These are phyloP conservation scores for Orobanche coerulescens DNA, from an alignment of 257 asterid genomes.

Conservation along the genomic window DNA sequence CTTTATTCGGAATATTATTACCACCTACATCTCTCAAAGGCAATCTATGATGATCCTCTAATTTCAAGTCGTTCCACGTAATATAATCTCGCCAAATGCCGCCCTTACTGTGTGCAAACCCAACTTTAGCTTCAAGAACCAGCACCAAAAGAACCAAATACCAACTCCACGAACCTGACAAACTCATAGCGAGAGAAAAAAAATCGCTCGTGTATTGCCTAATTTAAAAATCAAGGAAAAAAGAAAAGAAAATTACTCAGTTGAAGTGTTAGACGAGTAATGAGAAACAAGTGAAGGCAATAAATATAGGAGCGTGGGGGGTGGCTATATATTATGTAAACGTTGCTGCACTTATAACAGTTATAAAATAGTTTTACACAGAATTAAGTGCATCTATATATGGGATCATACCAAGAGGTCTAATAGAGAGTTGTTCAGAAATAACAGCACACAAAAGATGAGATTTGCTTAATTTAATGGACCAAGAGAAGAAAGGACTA, in stretches of 20 bases:
- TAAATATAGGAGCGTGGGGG: conserved; percentile 35
- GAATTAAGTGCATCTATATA: too few relatives aligned
- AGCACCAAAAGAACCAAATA: conserved; percentile 19
- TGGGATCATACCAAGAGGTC: neutral
- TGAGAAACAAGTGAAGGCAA: conserved; percentile 26
- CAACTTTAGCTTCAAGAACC: neutral
- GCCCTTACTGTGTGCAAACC: neutral
- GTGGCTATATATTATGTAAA: neutral
- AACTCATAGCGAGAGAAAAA: conserved; percentile 18
- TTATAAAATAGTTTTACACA: too few relatives aligned
- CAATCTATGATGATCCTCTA: conserved; percentile 20
- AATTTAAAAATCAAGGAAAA: neutral
- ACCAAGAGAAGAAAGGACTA: too few relatives aligned
- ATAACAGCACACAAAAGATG: neutral
- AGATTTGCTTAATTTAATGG: neutral
- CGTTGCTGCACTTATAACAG: neutral
- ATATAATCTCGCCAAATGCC: conserved; percentile 24
- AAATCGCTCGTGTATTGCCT: neutral
- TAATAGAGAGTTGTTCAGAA: too few relatives aligned
- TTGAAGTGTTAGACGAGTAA: neutral
- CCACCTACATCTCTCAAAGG: conserved; percentile 1
- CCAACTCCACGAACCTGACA: neutral
- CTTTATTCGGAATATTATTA: neutral
- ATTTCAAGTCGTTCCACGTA: conserved; percentile 56
- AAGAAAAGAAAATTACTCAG: neutral